phyloP scores from a whole-genome alignment of 148 eudicot genomes.

The Fagopyrum tataricum region DNA sequence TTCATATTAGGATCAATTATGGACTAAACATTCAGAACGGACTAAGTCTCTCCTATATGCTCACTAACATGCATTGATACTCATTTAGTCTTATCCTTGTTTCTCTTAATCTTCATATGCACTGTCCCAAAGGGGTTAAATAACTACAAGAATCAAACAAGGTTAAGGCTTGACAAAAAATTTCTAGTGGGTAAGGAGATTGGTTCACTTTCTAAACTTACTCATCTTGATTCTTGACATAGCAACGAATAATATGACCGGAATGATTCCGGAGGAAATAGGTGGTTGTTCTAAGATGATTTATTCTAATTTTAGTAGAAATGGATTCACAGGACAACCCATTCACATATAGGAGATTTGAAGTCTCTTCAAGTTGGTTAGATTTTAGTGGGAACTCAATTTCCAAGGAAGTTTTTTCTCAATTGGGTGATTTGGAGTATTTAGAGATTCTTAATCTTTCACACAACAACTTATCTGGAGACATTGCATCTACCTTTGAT shows the following conservation, averaged over 20 bases:
- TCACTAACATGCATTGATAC: no score
- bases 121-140: slow-evolving; percentile 37
- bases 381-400: slow-evolving; percentile 34
- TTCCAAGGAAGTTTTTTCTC: slow-evolving; percentile 26
- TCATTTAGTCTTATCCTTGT: no score
- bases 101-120: no score
- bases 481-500: slow-evolving; percentile 32
- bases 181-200: slow-evolving; percentile 30
- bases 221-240: slow-evolving; percentile 36
- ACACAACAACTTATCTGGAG: slow-evolving; percentile 38
- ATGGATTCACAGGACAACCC: slow-evolving; percentile 28
- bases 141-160: slow-evolving; percentile 36
- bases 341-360: slow-evolving; percentile 28
- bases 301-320: slow-evolving; percentile 32
- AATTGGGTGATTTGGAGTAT: slow-evolving; percentile 19
- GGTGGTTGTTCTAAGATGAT: slow-evolving; percentile 28
- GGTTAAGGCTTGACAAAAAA: slow-evolving; percentile 38
- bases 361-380: slow-evolving; percentile 20
- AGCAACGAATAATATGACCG: slow-evolving; percentile 26
- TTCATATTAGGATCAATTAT: no score
- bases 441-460: slow-evolving; percentile 37
- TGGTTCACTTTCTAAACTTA: slow-evolving; percentile 25
- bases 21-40: no score
- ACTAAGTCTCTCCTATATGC: no score
- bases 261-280: slow-evolving; percentile 31